These are phyloP conservation scores for Diaporthe ilicicola DNA, from an alignment of 2,329 filamentous ascomycete genomes.

Conservation along the genomic window DNA sequence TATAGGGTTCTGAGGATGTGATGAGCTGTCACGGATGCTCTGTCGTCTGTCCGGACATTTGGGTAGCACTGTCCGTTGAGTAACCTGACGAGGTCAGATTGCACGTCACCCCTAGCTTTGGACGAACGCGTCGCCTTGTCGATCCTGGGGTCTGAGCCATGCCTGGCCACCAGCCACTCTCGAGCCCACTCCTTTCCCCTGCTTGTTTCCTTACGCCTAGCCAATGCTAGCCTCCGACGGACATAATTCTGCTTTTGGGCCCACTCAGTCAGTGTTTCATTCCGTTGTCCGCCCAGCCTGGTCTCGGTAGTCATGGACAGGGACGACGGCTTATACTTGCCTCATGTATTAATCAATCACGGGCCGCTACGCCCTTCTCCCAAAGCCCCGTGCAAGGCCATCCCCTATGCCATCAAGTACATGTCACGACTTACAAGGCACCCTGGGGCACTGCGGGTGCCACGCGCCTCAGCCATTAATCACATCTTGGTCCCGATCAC, in stretches of 20 bases:
- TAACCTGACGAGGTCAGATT: not conserved
- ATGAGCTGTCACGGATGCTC: not conserved
- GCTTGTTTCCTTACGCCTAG: not conserved
- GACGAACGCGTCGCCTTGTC: slow-evolving; percentile 14
- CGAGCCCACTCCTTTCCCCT: slow-evolving; percentile 1
- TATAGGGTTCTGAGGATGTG: not conserved
- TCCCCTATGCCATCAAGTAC: not conserved
- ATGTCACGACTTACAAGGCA: not conserved
- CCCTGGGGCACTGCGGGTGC: not conserved
- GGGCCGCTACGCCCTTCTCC: slow-evolving; percentile 19
- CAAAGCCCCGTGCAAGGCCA: not conserved
- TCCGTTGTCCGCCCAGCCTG: not conserved
- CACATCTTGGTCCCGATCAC: slow-evolving; percentile 9
- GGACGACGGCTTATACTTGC: slow-evolving; percentile 9
- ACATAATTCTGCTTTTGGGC: not conserved
- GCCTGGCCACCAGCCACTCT: not conserved
- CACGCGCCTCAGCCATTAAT: not conserved
- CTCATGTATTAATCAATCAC: slow-evolving; percentile 12
- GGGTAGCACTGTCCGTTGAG: slow-evolving; percentile 3
- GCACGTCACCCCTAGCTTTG: not conserved
- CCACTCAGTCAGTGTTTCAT: slow-evolving; percentile 12
- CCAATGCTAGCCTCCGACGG: not conserved
- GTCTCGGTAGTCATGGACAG: slow-evolving; percentile 14
- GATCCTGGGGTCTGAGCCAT: slow-evolving; percentile 4
- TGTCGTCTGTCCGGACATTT: slow-evolving; percentile 15